A percentile compares a stretch with the other conserved stretches of the same genome.
phyloP scores from a whole-genome alignment of 768 basidiomycete species.

The Suillus clintonianus region DNA sequence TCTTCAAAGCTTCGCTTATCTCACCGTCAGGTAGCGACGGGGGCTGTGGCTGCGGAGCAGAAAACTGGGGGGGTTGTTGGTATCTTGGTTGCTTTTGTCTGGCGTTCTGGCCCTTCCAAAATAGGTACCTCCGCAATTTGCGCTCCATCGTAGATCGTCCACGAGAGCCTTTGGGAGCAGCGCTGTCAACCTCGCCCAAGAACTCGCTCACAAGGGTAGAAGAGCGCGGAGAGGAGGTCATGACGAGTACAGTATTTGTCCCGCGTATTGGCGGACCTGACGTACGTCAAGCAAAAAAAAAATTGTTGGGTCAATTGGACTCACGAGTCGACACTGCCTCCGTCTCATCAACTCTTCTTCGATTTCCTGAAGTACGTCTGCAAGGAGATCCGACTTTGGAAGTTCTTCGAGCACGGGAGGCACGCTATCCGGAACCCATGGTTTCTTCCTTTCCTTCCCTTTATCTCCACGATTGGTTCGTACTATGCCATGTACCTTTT shows the following conservation, averaged over 20 bases:
- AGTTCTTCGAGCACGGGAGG: constrained; percentile 90
- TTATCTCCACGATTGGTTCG: neutral
- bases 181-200: constrained; percentile 60
- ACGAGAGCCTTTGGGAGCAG: constrained; percentile 57
- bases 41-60: constrained; percentile 13
- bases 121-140: constrained; percentile 71
- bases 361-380: constrained; percentile 86
- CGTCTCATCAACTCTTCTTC: constrained; percentile 78
- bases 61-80: neutral
- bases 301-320: neutral
- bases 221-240: constrained; percentile 81
- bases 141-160: constrained; percentile 80
- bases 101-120: constrained; percentile 68
- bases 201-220: constrained; percentile 79
- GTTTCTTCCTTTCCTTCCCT: constrained; percentile 14
- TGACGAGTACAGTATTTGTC: constrained; percentile 79
- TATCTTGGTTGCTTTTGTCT: constrained; percentile 20
- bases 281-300: neutral
- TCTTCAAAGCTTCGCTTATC: constrained; percentile 74
- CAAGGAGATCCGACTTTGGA: constrained; percentile 89
- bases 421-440: constrained; percentile 76
- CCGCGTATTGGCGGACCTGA: constrained; percentile 41
- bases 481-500: constrained; percentile 47
- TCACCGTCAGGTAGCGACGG: constrained; percentile 33
- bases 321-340: constrained; percentile 39